A percentile compares a stretch with the other conserved stretches of the same genome.
Conservation (phyloP, 2,329 filamentous ascomycete species). For the Penicillium griseofulvum region DNA sequence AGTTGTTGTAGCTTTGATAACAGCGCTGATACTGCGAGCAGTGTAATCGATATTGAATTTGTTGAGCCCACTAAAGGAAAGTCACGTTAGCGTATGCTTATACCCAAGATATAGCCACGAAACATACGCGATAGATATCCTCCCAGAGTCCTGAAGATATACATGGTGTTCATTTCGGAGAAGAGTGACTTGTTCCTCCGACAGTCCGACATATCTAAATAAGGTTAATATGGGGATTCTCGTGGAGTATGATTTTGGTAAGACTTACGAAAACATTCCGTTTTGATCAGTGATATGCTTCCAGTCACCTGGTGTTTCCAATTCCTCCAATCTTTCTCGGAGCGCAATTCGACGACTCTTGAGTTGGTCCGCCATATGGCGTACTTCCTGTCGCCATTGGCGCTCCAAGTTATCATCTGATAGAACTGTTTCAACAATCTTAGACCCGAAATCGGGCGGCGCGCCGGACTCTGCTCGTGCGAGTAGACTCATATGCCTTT, state of each 20-base stretch:
- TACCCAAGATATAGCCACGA: background rate
- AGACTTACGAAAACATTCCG: constrained; percentile 18
- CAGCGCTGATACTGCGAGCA: constrained; percentile 14
- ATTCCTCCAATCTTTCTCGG: constrained; percentile 4
- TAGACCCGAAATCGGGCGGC: constrained; percentile 15
- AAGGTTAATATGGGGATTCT: background rate
- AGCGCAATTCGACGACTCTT: constrained; percentile 6
- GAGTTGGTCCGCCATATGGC: constrained; percentile 10
- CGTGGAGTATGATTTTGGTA: background rate
- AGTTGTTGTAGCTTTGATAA: constrained; percentile 8
- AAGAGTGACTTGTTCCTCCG: constrained; percentile 11
- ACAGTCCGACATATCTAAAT: constrained; percentile 15
- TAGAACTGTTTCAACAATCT: constrained; percentile 9
- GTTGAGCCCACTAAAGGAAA: constrained; percentile 12
- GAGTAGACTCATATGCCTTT: constrained; percentile 6
- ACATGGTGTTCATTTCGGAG: constrained; percentile 12
- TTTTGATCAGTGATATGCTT: constrained; percentile 14
- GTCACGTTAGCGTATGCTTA: background rate
- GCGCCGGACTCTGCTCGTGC: constrained; percentile 11
- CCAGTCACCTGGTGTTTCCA: constrained; percentile 17
- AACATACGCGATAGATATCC: constrained; percentile 18
- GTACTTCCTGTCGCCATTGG: constrained; percentile 13
- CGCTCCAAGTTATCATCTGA: constrained; percentile 5
- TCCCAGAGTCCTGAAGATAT: constrained; percentile 15
- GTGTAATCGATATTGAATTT: constrained; percentile 12